phyloP scores from a whole-genome alignment of 345 rosid genomes.

The Hypericum androsaemum region DNA sequence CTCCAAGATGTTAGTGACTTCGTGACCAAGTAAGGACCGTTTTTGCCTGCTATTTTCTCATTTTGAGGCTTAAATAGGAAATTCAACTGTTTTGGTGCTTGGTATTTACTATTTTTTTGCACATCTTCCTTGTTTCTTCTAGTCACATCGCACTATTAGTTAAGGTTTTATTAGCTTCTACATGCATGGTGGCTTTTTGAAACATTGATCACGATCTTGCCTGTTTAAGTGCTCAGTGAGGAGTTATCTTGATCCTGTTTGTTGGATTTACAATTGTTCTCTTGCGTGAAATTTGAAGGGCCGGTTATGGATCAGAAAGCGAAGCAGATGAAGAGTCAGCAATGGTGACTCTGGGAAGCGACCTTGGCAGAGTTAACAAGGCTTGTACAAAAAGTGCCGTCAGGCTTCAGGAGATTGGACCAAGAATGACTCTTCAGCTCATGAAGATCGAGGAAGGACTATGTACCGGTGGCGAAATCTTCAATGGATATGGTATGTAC shows the following conservation, averaged over 20 bases:
- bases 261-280: not conserved
- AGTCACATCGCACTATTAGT: no score
- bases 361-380: conserved; percentile 62
- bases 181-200: no score
- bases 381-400: conserved; percentile 69
- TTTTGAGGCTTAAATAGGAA: no score
- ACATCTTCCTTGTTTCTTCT: no score
- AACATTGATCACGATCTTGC: no score
- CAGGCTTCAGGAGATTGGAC: no score
- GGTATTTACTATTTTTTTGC: no score
- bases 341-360: conserved; percentile 60
- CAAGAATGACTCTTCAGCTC: conserved; percentile 80
- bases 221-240: no score
- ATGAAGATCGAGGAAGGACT: conserved; percentile 77
- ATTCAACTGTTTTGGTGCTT: no score
- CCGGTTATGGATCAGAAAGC: no score
- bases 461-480: conserved; percentile 73
- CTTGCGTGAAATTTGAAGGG: conserved; percentile 32
- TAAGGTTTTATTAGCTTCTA: no score
- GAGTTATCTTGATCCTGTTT: no score
- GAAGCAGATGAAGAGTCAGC: conserved; percentile 96
- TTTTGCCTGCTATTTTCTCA: not conserved
- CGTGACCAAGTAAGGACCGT: conserved; percentile 62
- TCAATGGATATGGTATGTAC: conserved; percentile 30
- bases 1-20: conserved; percentile 88